Evolutionary conservation across 2,329 filamentous ascomycete species (phyloP).

Genomic region (Rhinocladiella mackenziei): DNA sequence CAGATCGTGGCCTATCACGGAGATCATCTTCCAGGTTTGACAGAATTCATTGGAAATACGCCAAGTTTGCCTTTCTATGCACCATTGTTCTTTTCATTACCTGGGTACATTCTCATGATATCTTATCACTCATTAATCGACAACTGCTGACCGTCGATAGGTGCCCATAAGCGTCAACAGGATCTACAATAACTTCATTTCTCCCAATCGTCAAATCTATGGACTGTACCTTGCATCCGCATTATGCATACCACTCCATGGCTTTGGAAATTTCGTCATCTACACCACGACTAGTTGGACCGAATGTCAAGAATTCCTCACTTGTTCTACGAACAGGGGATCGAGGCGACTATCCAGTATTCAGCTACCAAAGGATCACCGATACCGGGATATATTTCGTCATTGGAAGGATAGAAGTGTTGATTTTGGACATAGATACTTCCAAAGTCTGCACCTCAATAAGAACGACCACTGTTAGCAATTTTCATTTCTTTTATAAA

Average conservation of each 20-base stretch:
- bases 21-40: slow-evolving; percentile 17
- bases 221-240: slow-evolving; percentile 18
- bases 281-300: slow-evolving; percentile 20
- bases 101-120: slow-evolving; percentile 11
- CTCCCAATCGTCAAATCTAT: slow-evolving; percentile 19
- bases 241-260: slow-evolving; percentile 20
- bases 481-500: no score
- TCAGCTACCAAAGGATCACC: not conserved
- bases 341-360: slow-evolving; percentile 4
- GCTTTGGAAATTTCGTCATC: slow-evolving; percentile 19
- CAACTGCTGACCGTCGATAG: not conserved
- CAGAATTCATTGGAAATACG: slow-evolving; percentile 21
- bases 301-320: slow-evolving; percentile 16
- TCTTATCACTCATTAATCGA: not conserved
- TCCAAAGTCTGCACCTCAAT: not conserved
- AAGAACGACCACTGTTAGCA: no score
- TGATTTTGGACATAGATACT: not conserved
- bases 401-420: not conserved
- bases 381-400: not conserved
- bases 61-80: slow-evolving; percentile 22
- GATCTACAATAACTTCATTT: slow-evolving; percentile 23
- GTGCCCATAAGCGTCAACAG: slow-evolving; percentile 20
- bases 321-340: slow-evolving; percentile 1
- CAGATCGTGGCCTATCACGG: slow-evolving; percentile 4
- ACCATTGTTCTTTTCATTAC: slow-evolving; percentile 23